A percentile compares a stretch with the other conserved stretches of the same genome.
Conservation (phyloP, 2,329 filamentous ascomycete species). For the Colletotrichum theobromicola region DNA sequence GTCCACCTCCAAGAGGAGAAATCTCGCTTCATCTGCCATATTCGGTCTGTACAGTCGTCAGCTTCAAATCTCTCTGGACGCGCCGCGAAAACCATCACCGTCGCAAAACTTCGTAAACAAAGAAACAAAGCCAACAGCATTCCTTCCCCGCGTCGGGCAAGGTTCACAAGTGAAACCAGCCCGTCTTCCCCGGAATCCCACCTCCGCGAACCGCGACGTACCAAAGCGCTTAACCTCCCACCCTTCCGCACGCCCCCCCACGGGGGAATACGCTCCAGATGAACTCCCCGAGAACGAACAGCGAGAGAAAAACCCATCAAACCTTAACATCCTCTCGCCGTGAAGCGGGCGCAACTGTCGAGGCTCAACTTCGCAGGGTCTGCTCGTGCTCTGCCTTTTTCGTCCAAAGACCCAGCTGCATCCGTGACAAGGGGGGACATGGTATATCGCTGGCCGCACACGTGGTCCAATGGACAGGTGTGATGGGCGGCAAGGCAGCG, state of each 20-base stretch:
- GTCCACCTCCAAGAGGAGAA: background rate
- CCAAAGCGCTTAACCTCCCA: background rate
- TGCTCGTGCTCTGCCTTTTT: background rate
- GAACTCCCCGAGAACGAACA: background rate
- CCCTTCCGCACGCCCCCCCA: background rate
- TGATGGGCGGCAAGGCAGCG: slow-evolving; percentile 1
- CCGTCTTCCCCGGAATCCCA: slow-evolving; percentile 8
- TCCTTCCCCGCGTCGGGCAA: background rate
- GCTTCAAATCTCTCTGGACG: background rate
- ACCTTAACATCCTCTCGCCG: background rate
- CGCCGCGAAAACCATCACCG: background rate
- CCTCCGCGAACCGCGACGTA: slow-evolving; percentile 3
- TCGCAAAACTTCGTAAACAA: background rate
- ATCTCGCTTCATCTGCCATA: background rate
- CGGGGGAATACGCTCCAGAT: background rate
- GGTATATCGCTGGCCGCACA: background rate
- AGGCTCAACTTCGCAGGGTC: background rate
- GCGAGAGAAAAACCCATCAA: background rate
- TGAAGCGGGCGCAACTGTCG: background rate
- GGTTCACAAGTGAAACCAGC: slow-evolving; percentile 7
- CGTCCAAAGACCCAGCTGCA: background rate
- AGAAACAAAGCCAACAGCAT: background rate
- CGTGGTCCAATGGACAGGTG: slow-evolving; percentile 6
- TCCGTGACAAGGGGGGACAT: background rate
- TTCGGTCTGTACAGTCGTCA: background rate